These are phyloP conservation scores for Backusella mclennaniae DNA, from an alignment of 192 early-diverging fungal species.

Conservation along the genomic window DNA sequence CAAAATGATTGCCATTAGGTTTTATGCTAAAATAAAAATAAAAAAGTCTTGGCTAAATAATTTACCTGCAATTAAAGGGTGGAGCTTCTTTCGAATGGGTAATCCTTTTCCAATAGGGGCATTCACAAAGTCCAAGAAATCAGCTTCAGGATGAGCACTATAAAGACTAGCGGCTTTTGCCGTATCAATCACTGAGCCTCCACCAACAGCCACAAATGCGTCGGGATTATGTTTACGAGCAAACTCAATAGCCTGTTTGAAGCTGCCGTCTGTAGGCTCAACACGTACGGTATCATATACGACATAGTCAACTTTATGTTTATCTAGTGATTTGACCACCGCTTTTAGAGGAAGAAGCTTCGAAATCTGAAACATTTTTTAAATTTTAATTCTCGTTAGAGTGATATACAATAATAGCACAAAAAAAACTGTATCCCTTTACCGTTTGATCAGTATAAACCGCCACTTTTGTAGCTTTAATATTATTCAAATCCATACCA, in stretches of 20 bases:
- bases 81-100: constrained; percentile 67
- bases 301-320: constrained; percentile 61
- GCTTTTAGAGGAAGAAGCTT: constrained; percentile 74
- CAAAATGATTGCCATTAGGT: background rate
- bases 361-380: constrained; percentile 44
- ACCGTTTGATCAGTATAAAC: constrained; percentile 83
- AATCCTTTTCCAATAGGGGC: constrained; percentile 87
- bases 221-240: constrained; percentile 73
- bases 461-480: constrained; percentile 78
- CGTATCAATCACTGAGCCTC: constrained; percentile 90
- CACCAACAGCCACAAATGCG: constrained; percentile 88
- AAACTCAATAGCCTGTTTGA: constrained; percentile 81
- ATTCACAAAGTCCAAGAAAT: constrained; percentile 92
- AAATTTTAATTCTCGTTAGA: background rate
- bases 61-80: constrained; percentile 75
- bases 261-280: constrained; percentile 84
- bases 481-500: constrained; percentile 79
- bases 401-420: background rate
- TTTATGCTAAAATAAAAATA: background rate
- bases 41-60: background rate
- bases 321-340: constrained; percentile 73
- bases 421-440: constrained; percentile 6
- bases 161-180: constrained; percentile 92
- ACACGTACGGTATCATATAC: constrained; percentile 79
- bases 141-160: constrained; percentile 76